phyloP scores from a whole-genome alignment of 2,329 filamentous ascomycete species.

The Exophiala sp. region DNA sequence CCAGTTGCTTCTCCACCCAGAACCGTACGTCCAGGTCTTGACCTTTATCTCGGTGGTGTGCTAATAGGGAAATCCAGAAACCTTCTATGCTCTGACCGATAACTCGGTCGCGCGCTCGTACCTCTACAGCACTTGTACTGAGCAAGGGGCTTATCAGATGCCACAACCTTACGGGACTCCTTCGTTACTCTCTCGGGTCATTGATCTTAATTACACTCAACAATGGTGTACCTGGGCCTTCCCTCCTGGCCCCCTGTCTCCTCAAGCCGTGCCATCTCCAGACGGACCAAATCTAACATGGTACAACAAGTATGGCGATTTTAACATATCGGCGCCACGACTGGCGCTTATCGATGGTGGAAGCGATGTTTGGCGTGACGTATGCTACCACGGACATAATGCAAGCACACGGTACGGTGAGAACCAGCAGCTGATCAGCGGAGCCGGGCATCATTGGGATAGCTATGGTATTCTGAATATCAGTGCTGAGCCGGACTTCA shows the following conservation, averaged over 20 bases:
- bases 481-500: slow-evolving; percentile 46
- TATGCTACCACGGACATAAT: slow-evolving; percentile 47
- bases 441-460: slow-evolving; percentile 51
- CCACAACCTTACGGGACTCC: slow-evolving; percentile 38
- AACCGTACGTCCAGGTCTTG: slow-evolving; percentile 28
- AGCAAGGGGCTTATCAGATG: slow-evolving; percentile 47
- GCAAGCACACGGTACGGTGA: slow-evolving; percentile 41
- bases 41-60: not conserved
- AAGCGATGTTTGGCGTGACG: slow-evolving; percentile 49
- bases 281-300: slow-evolving; percentile 38
- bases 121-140: slow-evolving; percentile 45
- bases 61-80: slow-evolving; percentile 20
- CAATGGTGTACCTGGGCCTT: slow-evolving; percentile 54
- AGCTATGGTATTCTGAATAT: slow-evolving; percentile 42
- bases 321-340: slow-evolving; percentile 43
- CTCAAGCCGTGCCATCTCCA: slow-evolving; percentile 31
- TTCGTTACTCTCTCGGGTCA: slow-evolving; percentile 44
- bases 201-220: slow-evolving; percentile 48
- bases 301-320: slow-evolving; percentile 46
- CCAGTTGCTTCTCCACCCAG: slow-evolving; percentile 45
- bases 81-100: slow-evolving; percentile 42
- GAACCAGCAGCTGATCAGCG: slow-evolving; percentile 47
- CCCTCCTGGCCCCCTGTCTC: slow-evolving; percentile 37
- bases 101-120: slow-evolving; percentile 44
- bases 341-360: slow-evolving; percentile 50